Evolutionary conservation across 2,329 filamentous ascomycete genomes (phyloP), one percentile per base, ranked within the genome.

Genomic region (Pseudogymnoascus sp.): DNA sequence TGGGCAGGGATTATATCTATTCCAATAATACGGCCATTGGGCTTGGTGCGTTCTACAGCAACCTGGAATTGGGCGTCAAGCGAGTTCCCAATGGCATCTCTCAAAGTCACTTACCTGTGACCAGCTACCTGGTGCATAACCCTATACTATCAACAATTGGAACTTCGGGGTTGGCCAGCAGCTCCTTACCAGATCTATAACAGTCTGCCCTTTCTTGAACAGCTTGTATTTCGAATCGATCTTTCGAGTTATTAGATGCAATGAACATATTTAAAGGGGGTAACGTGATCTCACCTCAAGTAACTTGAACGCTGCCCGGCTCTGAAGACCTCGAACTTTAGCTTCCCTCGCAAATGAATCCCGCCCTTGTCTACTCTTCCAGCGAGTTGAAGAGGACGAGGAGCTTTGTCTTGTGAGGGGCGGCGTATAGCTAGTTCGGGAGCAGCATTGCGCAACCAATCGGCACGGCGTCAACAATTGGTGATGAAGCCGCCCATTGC

Each of bases 1-100:
- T 93, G 89, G 0, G 92, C 91, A 4, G 95, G 95, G 68, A 99
- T 91, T 61, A 99, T 83, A 74, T 99, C 95, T 71, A 99, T 93
- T 10, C 95, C 96, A 28, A 99, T 80, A 11, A 99, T 87, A 47
- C 88, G 85, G 8, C 93, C 92, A 53, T 83, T 77, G 0, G 93
- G 93, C 65, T 83, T 82, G 4, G 91, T 96, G 62, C 86, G 83
- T 65, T 91, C 88, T 35, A 89, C 79, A 17, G 95, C 95, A 36
- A 97, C 91, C 86, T 96, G 71, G 40, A 61, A 64, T 26, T 42
- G 57, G n/a, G 47, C 67, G 65, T 40, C 11, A 11, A 59, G 8
- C 31, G 59, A 2, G 9, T n/a, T 35, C 44, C 17, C 13, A 59
- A 9, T 38, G 13, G 53, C 40, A 50, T 35, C 42, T 9, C n/a